Conservation (phyloP, 208 protist genomes). For the Leishmania tarentolae region DNA sequence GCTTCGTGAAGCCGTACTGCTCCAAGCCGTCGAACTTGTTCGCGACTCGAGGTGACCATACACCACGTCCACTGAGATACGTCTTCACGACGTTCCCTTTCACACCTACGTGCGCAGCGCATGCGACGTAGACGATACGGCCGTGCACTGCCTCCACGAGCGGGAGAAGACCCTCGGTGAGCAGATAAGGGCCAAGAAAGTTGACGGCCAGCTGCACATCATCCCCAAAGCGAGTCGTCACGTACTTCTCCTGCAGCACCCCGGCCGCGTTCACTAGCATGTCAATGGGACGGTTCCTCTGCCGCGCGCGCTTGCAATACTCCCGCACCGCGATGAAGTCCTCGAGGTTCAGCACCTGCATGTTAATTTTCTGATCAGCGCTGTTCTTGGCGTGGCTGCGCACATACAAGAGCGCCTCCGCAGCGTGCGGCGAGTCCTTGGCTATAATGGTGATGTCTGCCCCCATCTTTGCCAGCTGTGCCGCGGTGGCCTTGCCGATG, state of each 20-base stretch:
- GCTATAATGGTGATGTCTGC: constrained; percentile 67
- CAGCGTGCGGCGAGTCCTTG: constrained; percentile 43
- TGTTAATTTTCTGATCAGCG: constrained; percentile 33
- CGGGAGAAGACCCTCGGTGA: constrained; percentile 81
- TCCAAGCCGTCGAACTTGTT: constrained; percentile 76
- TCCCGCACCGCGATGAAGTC: constrained; percentile 82
- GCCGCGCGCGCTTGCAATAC: constrained; percentile 60
- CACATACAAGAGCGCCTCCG: constrained; percentile 35
- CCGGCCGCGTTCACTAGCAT: constrained; percentile 80
- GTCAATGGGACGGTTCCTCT: constrained; percentile 42
- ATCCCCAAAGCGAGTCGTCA: constrained; percentile 71
- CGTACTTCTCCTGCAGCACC: constrained; percentile 54
- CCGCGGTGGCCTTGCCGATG: constrained; percentile 69
- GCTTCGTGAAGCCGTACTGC: constrained; percentile 89
- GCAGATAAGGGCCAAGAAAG: constrained; percentile 71
- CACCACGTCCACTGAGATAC: constrained; percentile 70
- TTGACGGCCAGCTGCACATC: constrained; percentile 81
- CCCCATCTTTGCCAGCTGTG: constrained; percentile 68
- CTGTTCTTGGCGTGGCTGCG: constrained; percentile 10
- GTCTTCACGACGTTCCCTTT: constrained; percentile 58
- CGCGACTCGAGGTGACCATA: constrained; percentile 64
- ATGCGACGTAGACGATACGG: constrained; percentile 78
- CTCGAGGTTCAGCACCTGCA: constrained; percentile 63
- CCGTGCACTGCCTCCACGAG: constrained; percentile 62
- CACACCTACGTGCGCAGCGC: constrained; percentile 68